Evolutionary conservation across 805 yeast genomes (phyloP), one percentile per base, ranked within the genome.

Genomic region (Candida cerambycidarum): DNA sequence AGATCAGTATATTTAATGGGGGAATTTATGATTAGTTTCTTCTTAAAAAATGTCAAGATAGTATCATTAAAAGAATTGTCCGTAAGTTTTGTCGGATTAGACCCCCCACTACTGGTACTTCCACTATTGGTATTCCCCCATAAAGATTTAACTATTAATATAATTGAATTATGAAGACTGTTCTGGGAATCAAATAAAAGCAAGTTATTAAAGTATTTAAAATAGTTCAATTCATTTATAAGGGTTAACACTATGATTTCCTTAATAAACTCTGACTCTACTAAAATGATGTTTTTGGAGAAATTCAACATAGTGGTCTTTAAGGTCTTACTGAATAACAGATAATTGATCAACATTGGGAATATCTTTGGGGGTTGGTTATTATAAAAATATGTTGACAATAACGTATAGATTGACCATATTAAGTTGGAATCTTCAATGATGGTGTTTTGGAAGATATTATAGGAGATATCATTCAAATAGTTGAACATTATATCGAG

Each of bases 1-100:
- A 79, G 58, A 47, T 78, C 82, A 36, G 69, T 76, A 44, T 75
- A 73, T 32, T 71, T 73, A 17, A 68, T 52, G 1, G 83, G 81
- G 41, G 80, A 73, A 43, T 69, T 75, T 38, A 77, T 60, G n/a
- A 78, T 54, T 17, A 78, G 52, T 44, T 71, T 72, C 46, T 78
- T 69, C 50, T 77, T 78, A 40, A 75, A 63, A 17, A 78, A 34
- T 3, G 18, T 5, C 5, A 34, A 5, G 7, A n/a, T 21, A 34
- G 17, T 23, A 7, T 34, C 36, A 21, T 21, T 5, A 21, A 8
- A 21, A 32, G n/a, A n/a, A n/a, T n/a, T n/a, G n/a, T n/a, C n/a
- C n/a, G n/a, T n/a, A n/a, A n/a, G n/a, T n/a, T n/a, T n/a, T n/a
- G n/a, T n/a, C n/a, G n/a, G n/a, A n/a, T n/a, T n/a, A n/a, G n/a